Evolutionary conservation across 306 rosid genomes (phyloP).

Genomic region (Fragaria ananassa): DNA sequence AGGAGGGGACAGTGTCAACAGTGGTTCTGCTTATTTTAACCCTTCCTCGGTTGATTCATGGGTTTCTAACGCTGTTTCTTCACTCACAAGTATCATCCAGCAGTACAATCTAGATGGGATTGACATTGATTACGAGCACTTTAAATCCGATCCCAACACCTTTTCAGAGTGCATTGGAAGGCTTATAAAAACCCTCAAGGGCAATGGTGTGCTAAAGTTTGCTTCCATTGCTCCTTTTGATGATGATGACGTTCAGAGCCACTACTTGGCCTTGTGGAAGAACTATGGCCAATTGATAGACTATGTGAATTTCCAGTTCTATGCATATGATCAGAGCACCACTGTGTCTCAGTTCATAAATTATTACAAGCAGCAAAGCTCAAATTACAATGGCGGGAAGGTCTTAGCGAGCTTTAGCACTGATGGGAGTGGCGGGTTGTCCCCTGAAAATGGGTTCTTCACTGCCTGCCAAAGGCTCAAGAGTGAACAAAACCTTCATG

Average conservation of each 20-base stretch:
- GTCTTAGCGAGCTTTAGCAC: slow-evolving; percentile 61
- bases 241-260: slow-evolving; percentile 55
- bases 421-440: slow-evolving; percentile 60
- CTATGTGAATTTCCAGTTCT: slow-evolving; percentile 80
- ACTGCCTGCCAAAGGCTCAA: slow-evolving; percentile 49
- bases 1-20: slow-evolving; percentile 56
- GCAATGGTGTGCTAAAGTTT: slow-evolving; percentile 42
- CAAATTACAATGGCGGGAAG: slow-evolving; percentile 60
- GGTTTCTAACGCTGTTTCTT: slow-evolving; percentile 46
- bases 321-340: slow-evolving; percentile 67
- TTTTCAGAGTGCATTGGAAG: slow-evolving; percentile 63
- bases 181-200: slow-evolving; percentile 51
- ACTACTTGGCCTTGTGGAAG: slow-evolving; percentile 68
- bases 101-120: slow-evolving; percentile 60
- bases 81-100: slow-evolving; percentile 42
- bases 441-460: slow-evolving; percentile 58
- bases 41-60: slow-evolving; percentile 66
- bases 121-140: slow-evolving; percentile 76
- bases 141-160: slow-evolving; percentile 48
- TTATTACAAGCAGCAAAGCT: slow-evolving; percentile 52
- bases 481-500: slow-evolving; percentile 46
- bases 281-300: slow-evolving; percentile 58
- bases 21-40: slow-evolving; percentile 33
- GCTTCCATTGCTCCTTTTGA: slow-evolving; percentile 84
- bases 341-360: slow-evolving; percentile 50